Evolutionary conservation across 805 yeast genomes (phyloP), one percentile per base, ranked within the genome.

Genomic region (Zygoascus flipseniorum): DNA sequence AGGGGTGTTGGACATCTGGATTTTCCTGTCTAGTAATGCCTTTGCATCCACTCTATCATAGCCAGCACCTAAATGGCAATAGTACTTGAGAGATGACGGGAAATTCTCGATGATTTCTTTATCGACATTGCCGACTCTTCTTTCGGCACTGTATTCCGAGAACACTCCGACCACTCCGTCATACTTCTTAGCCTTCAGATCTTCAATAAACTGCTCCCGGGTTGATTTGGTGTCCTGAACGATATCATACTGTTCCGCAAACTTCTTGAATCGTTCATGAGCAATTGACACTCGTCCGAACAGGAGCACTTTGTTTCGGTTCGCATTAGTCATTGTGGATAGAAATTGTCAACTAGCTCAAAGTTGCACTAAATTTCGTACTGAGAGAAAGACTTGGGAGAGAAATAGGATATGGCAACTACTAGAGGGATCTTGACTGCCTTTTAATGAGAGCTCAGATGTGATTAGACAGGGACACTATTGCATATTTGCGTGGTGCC

Each of bases 271-370:
- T 3, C 20, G 14, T 11, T 46, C 32, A 31, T 32, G 49, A 41
- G 89, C 89, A 62, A 71, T 82, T 50, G 68, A 65, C 44, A 81
- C 74, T 14, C 76, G 73, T 8, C 89, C 90, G 41, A 88, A 65
- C 66, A 86, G 75, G 26, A 88, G 73, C 8, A 87, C 80, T 58
- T 79, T 78, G 49, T 86, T 83, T 61, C 76, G 76, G 9, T 19
- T 13, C 31, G 26, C 37, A 14, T 44, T 18, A 10, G 44, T 42
- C 44, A 42, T 42, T 13, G 16, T 42, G 26, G 20, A 18, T n/a
- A n/a, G 20, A 35, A 10, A 35, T 35, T 11, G 39, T 35, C 16
- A n/a, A 8, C 39, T 6, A 23, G 28, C 6, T 23, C 28, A 4
- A 23, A 4, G 6, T 23, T 23, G 28, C 6, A 23, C 28, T 6